Percentiles rank a stretch among this genome's conserved stretches.
These are phyloP conservation scores for Fonsecaea nubica DNA, from an alignment of 2,329 filamentous ascomycete species.

Conservation along the genomic window DNA sequence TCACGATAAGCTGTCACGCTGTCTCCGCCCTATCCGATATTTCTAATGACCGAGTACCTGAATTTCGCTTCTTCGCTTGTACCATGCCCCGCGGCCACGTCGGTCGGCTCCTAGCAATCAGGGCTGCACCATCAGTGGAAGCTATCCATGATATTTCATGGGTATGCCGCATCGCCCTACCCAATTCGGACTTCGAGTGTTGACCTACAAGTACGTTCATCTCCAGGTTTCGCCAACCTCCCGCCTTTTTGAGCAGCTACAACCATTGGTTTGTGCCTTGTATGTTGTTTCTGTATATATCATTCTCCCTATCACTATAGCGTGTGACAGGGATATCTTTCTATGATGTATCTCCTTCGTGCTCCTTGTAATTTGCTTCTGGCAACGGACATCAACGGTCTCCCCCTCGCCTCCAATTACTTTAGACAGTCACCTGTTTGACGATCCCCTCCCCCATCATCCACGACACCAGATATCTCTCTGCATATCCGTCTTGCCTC, in stretches of 20 bases:
- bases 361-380: slow-evolving; percentile 14
- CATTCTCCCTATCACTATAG: not conserved
- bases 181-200: slow-evolving; percentile 1
- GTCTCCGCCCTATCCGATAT: not conserved
- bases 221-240: slow-evolving; percentile 15
- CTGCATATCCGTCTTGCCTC: slow-evolving; percentile 66
- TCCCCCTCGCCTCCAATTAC: slow-evolving; percentile 13
- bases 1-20: slow-evolving; percentile 4
- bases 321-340: not conserved
- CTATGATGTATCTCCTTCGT: not conserved
- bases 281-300: not conserved
- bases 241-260: not conserved
- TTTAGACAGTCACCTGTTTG: slow-evolving; percentile 3
- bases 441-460: slow-evolving; percentile 17
- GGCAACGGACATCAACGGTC: slow-evolving; percentile 10
- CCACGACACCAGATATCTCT: slow-evolving; percentile 67
- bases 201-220: not conserved
- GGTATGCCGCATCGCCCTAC: slow-evolving; percentile 10
- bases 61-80: not conserved
- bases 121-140: not conserved
- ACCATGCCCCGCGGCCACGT: not conserved
- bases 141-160: not conserved
- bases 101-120: not conserved
- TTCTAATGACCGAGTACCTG: not conserved
- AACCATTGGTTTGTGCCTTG: slow-evolving; percentile 3